A percentile compares a stretch with the other conserved stretches of the same genome.
Conservation (phyloP, 257 asterid genomes). For the Solanum gandarillasii region DNA sequence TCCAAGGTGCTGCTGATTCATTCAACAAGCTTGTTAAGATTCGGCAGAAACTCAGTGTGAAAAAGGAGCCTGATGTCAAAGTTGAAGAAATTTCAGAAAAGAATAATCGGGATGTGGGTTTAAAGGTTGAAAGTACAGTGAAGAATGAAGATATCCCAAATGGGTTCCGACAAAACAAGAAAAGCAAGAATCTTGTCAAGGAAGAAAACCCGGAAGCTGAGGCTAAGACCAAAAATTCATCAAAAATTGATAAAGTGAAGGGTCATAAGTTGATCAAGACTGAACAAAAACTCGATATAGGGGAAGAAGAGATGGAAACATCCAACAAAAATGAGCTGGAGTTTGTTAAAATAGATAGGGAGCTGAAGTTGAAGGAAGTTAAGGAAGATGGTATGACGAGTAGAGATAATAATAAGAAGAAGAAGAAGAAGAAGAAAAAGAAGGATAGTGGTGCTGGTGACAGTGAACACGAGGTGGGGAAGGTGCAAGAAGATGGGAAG, state of each 20-base stretch:
- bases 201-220: neutral
- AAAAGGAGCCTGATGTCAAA: neutral
- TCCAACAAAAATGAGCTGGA: neutral
- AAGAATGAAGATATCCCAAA: neutral
- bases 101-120: neutral
- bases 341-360: neutral
- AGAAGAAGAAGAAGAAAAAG: constrained; percentile 9
- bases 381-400: neutral
- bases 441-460: constrained; percentile 3
- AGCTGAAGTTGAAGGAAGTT: neutral
- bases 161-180: neutral
- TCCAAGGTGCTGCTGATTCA: constrained; percentile 38
- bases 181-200: neutral
- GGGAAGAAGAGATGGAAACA: neutral
- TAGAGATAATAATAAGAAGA: neutral
- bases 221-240: neutral
- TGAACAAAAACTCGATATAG: neutral
- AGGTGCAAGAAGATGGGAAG: constrained; percentile 4
- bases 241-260: neutral
- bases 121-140: neutral
- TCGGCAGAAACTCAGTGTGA: constrained; percentile 15
- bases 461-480: neutral
- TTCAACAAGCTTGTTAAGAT: constrained; percentile 34
- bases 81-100: neutral
- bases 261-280: neutral